Conservation (phyloP, 805 yeast species). For the Zygosaccharomyces pseudorouxii region DNA sequence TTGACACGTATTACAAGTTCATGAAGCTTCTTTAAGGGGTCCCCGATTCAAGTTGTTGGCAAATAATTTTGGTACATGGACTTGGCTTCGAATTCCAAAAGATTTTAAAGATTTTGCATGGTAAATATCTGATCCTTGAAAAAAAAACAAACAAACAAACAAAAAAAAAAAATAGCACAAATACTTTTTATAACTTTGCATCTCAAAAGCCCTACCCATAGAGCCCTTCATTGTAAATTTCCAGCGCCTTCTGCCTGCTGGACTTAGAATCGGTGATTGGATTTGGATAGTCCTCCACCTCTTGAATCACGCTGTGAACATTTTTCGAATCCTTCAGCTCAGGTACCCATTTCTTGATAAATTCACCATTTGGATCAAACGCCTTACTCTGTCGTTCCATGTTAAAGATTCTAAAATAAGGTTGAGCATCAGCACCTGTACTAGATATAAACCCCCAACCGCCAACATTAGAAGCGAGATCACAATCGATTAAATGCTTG, state of each 20-base stretch:
- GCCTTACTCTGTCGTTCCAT: constrained; percentile 47
- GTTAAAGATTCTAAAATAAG: constrained; percentile 53
- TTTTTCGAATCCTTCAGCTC: constrained; percentile 35
- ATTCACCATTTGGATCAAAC: constrained; percentile 45
- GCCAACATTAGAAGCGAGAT: constrained; percentile 50
- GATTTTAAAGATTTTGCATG: too few relatives aligned
- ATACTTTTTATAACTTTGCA: neutral
- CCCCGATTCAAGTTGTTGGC: too few relatives aligned
- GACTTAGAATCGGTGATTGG: constrained; percentile 44
- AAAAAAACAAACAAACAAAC: too few relatives aligned
- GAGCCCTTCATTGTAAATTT: constrained; percentile 29
- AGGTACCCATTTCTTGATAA: constrained; percentile 48
- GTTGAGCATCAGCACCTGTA: constrained; percentile 52
- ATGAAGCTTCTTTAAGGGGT: too few relatives aligned
- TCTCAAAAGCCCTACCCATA: neutral
- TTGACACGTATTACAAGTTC: too few relatives aligned
- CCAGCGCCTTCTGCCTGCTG: constrained; percentile 42
- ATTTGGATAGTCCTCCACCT: constrained; percentile 37
- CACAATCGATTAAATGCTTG: constrained; percentile 47
- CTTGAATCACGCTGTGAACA: constrained; percentile 29
- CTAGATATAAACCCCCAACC: constrained; percentile 57
- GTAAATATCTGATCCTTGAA: too few relatives aligned
- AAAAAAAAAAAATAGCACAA: neutral
- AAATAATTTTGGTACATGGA: too few relatives aligned
- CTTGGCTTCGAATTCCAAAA: too few relatives aligned